Evolutionary conservation across 2,329 filamentous ascomycete species (phyloP).

Genomic region (Ophiostoma triangulosporum): DNA sequence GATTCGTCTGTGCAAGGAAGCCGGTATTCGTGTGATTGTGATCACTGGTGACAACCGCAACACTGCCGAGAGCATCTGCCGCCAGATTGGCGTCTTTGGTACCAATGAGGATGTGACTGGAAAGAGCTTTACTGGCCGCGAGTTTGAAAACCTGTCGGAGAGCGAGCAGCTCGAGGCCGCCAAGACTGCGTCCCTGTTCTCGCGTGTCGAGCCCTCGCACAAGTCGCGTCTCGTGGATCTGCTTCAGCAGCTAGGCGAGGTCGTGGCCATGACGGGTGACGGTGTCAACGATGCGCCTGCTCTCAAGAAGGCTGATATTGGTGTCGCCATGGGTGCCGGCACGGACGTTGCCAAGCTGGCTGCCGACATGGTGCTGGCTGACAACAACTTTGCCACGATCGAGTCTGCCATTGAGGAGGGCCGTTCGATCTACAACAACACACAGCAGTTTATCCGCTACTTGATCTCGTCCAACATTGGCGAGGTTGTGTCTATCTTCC

Average conservation of each 20-base stretch:
- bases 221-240: slow-evolving; percentile 98
- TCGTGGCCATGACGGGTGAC: slow-evolving; percentile 98
- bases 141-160: slow-evolving; percentile 78
- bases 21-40: slow-evolving; percentile 91
- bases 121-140: slow-evolving; percentile 89
- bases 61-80: slow-evolving; percentile 94
- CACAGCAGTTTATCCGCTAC: slow-evolving; percentile 98
- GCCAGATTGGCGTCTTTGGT: slow-evolving; percentile 89
- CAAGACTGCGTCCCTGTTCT: slow-evolving; percentile 80
- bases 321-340: slow-evolving; percentile 95
- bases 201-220: slow-evolving; percentile 86
- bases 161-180: slow-evolving; percentile 72
- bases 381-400: slow-evolving; percentile 98
- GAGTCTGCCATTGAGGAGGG: slow-evolving; percentile 93
- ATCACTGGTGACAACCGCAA: slow-evolving; percentile 98
- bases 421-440: slow-evolving; percentile 98
- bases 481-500: slow-evolving; percentile 96
- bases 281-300: slow-evolving; percentile 97
- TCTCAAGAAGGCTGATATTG: slow-evolving; percentile 96
- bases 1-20: slow-evolving; percentile 78
- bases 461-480: slow-evolving; percentile 98
- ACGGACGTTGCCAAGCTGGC: slow-evolving; percentile 95
- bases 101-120: slow-evolving; percentile 59
- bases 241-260: slow-evolving; percentile 80
- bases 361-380: slow-evolving; percentile 95